Conservation (phyloP, 2,329 filamentous ascomycete genomes). For the Diaporthe citri region DNA sequence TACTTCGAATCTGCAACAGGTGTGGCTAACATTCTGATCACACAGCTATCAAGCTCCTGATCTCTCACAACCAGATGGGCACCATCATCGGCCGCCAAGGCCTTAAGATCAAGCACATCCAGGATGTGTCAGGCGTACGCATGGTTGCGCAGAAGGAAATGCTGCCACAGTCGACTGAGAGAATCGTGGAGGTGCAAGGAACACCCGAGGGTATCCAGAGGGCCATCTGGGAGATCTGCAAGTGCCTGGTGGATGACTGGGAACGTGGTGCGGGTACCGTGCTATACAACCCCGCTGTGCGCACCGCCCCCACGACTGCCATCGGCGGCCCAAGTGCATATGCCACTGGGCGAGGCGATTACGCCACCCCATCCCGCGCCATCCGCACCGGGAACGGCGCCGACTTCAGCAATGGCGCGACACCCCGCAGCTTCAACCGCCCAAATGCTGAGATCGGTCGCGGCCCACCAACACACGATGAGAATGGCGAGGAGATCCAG, state of each 20-base stretch:
- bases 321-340: conserved; percentile 64
- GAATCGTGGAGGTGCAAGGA: conserved; percentile 96
- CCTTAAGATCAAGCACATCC: conserved; percentile 99
- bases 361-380: conserved; percentile 75
- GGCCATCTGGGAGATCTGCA: conserved; percentile 98
- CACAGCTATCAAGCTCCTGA: conserved; percentile 93
- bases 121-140: conserved; percentile 94
- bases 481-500: conserved; percentile 97
- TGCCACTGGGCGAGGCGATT: conserved; percentile 65
- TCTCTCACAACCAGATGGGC: conserved; percentile 99
- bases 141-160: conserved; percentile 99
- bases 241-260: conserved; percentile 98
- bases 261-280: conserved; percentile 97
- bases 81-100: conserved; percentile 98
- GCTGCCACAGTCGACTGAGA: conserved; percentile 98
- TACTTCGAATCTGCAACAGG: no score
- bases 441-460: conserved; percentile 86
- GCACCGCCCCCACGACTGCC: conserved; percentile 76
- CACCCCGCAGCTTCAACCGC: conserved; percentile 75
- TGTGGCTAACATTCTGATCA: conserved; percentile 36
- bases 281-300: conserved; percentile 95
- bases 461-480: conserved; percentile 88
- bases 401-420: conserved; percentile 89
- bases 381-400: conserved; percentile 97
- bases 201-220: conserved; percentile 95